These are phyloP conservation scores for Candolleomyces aberdarensis DNA, from an alignment of 768 basidiomycete species.

Conservation along the genomic window DNA sequence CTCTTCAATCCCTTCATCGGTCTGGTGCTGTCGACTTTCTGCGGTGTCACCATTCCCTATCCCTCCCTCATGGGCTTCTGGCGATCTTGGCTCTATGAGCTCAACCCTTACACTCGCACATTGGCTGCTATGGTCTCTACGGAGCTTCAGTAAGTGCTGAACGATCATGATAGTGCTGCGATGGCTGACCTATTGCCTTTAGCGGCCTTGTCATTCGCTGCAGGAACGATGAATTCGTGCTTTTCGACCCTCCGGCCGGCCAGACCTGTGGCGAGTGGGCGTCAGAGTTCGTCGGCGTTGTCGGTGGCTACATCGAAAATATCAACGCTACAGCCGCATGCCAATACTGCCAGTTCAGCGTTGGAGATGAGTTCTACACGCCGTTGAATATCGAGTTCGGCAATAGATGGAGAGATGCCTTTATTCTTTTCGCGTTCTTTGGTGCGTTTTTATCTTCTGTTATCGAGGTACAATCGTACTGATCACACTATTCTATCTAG, in stretches of 20 bases:
- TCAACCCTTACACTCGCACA: constrained; percentile 68
- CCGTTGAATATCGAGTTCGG: constrained; percentile 66
- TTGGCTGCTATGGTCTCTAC: constrained; percentile 74
- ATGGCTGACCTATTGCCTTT: not conserved
- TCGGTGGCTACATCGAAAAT: constrained; percentile 77
- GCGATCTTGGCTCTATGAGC: constrained; percentile 75
- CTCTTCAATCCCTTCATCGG: constrained; percentile 77
- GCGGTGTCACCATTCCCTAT: constrained; percentile 77
- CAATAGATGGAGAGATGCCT: constrained; percentile 62
- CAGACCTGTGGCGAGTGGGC: constrained; percentile 76
- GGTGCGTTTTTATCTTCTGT: not conserved
- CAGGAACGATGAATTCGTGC: constrained; percentile 62
- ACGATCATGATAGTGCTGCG: too few relatives aligned
- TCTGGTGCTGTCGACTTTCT: constrained; percentile 66
- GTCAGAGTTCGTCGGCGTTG: constrained; percentile 50
- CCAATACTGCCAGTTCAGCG: constrained; percentile 67
- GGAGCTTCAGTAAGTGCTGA: constrained; percentile 55
- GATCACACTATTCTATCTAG: not conserved
- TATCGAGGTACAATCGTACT: not conserved
- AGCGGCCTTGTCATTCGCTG: constrained; percentile 66
- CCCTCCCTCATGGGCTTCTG: constrained; percentile 64
- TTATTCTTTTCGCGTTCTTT: constrained; percentile 6
- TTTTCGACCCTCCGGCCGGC: constrained; percentile 69
- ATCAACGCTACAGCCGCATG: constrained; percentile 56
- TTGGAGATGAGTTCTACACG: constrained; percentile 67